Base-by-base conservation (phyloP, 2,329 filamentous ascomycete species). In the Calonectria montana region DNA sequence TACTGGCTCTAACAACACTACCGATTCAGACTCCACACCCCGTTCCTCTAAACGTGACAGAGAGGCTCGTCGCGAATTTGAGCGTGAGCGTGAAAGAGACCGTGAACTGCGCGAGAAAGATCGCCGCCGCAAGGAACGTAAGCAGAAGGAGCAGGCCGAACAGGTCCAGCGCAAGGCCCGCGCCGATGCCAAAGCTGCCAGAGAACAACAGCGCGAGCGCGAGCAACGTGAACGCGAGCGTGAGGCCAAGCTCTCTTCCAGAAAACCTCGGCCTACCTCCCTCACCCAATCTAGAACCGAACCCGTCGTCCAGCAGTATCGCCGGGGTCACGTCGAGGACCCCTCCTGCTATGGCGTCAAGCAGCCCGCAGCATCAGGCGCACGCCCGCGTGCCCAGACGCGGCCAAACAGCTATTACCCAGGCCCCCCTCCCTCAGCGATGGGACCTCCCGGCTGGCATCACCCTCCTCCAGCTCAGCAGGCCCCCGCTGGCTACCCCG, bases 1-100 rank as follows among this genome's bases (percentile, higher is more conserved):
- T 55, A 82, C 83, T 48, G 83, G 85, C 16, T 82, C 84, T 45
- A 83, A 84, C 29, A 81, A 77, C 64, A 79, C 15, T 73, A 84
- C 82, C 73, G 86, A 87, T 76, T 85, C 86, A 61, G 84, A 88
- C 76, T 82, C 86, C 47, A 87, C 84, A 18, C 80, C 83, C 43
- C 85, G 85, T 35, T 82, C 84, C 5, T 73, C 77, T 23, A 81
- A 35, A 31, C 53, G 53, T 59, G 35, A 59, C 23, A 23, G 47
- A 8, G 25, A 81, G 45, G 63, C 21, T 25, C 27, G 10, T 9
- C 57, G 57, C 10, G 57, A 62, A 29, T 16, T 23, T 29, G 18
- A 57, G 6, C 63, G 50, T 16, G 65, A 67, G 10, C 77, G 78
- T 37, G 78, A 81, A 6, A 70, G 71, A 41, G 79, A 81, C 21